Evolutionary conservation across 192 early-diverging fungal species (phyloP), one percentile per base, ranked within the genome.

Genomic region (Pilaira anomala): DNA sequence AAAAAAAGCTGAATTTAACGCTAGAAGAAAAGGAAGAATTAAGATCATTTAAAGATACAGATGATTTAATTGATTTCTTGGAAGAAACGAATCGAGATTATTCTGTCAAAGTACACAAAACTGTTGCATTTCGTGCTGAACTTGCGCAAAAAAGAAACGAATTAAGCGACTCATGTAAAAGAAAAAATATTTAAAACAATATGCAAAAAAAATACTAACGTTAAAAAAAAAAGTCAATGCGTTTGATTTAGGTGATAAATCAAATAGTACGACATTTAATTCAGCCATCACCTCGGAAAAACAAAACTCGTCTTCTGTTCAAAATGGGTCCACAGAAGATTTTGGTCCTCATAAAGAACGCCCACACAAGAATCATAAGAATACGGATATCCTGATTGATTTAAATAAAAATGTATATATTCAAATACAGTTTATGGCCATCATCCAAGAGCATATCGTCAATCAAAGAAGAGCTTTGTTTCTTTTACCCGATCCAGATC

Each of bases 41-140:
- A 5, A 13, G 12, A 14, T 24, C 49, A 1, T 39, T 74, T 3
- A 51, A 64, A 18, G 54, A 74, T 24, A 63, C 72, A 2, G 72
- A 74, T 60, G 58, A 50, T 3, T 45, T 74, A 3, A 60, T 67
- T 8, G 66, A 74, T 50, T 55, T 74, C n/a, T 68, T 74, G 21
- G 56, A 67, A 7, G 44, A 45, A 25, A 52, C 62, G 12, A 56
- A 56, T 11, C 52, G 66, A 12, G 67, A 74, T 6, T 68, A 64
- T 54, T 59, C 72, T 21, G 22, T 74, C 7, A 74, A 68, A 22
- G 60, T 74, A 28, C 72, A 74, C 49, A 74, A 67, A 12, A 64
- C 62, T 12, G 51, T 62, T n/a, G 46, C 65, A 21, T 21, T 61
- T 12, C 62, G 57, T 48, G 56, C 61, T 18, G 60, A 74, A 36